These are phyloP conservation scores for Linnemannia exigua DNA, from an alignment of 192 early-diverging fungal genomes.

Conservation along the genomic window DNA sequence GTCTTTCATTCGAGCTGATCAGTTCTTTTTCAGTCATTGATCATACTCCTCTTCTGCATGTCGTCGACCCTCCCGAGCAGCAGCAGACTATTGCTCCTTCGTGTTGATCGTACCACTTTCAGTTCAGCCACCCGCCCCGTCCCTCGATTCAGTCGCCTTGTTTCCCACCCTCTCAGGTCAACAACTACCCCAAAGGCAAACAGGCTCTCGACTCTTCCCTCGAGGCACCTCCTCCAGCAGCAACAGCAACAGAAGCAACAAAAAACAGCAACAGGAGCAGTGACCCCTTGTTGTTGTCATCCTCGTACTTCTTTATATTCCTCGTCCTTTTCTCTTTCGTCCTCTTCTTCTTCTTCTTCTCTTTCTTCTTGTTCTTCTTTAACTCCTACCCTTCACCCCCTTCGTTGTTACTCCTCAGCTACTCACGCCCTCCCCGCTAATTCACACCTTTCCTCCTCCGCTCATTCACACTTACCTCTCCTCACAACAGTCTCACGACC, in stretches of 20 bases:
- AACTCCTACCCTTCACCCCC: not conserved
- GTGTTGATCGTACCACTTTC: not conserved
- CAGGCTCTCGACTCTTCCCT: not conserved
- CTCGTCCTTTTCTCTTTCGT: not conserved
- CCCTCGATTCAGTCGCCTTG: not conserved
- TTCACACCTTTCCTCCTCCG: constrained; percentile 1
- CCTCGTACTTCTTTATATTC: not conserved
- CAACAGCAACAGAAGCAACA: not conserved
- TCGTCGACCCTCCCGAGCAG: constrained; percentile 1
- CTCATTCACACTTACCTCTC: not conserved
- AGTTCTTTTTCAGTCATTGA: not conserved
- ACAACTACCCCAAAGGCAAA: not conserved
- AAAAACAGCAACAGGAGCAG: not conserved
- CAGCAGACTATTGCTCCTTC: not conserved
- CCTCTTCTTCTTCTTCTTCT: constrained; percentile 10
- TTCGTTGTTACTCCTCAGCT: not conserved
- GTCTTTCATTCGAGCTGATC: not conserved
- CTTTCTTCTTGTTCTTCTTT: not conserved
- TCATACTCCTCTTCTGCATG: not conserved
- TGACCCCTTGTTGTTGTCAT: constrained; percentile 3
- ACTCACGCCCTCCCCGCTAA: not conserved
- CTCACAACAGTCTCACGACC: constrained; percentile 8
- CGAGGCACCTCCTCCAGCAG: not conserved
- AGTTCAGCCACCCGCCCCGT: not conserved
- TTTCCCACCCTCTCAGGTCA: constrained; percentile 1